Conservation (phyloP, 2,329 filamentous ascomycete species). For the Colletotrichum tofieldiae region DNA sequence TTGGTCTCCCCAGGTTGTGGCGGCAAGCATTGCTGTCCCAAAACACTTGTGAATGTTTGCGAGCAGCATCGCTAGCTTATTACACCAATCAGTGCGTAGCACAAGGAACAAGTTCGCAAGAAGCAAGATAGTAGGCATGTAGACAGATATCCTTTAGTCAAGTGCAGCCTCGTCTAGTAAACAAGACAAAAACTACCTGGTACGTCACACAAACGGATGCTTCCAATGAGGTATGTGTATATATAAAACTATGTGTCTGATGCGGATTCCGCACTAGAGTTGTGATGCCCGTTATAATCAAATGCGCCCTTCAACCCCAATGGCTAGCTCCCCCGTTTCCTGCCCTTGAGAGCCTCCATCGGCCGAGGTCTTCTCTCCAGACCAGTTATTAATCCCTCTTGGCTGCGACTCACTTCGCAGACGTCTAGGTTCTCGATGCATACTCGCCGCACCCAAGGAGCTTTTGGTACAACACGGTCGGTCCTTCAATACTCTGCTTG, state of each 20-base stretch:
- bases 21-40: too few relatives aligned
- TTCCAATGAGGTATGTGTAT: conserved; percentile 21
- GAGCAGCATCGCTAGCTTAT: too few relatives aligned
- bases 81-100: too few relatives aligned
- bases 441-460: conserved; percentile 38
- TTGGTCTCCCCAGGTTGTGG: too few relatives aligned
- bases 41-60: too few relatives aligned
- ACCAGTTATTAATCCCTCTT: conserved; percentile 27
- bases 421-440: conserved; percentile 34
- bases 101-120: background rate
- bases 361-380: background rate
- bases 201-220: background rate
- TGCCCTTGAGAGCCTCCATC: conserved; percentile 24
- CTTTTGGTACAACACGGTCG: conserved; percentile 34
- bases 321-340: conserved; percentile 16
- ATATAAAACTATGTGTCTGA: conserved; percentile 33
- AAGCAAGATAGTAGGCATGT: background rate
- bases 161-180: background rate
- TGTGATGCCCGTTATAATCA: conserved; percentile 33
- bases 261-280: conserved; percentile 27
- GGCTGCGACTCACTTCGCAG: conserved; percentile 25
- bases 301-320: conserved; percentile 29
- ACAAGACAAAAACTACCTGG: background rate
- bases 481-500: conserved; percentile 22
- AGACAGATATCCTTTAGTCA: background rate